Percentiles rank a stretch among this genome's conserved stretches.
phyloP scores from a whole-genome alignment of 768 basidiomycete genomes.

The Lyophyllum decastes region DNA sequence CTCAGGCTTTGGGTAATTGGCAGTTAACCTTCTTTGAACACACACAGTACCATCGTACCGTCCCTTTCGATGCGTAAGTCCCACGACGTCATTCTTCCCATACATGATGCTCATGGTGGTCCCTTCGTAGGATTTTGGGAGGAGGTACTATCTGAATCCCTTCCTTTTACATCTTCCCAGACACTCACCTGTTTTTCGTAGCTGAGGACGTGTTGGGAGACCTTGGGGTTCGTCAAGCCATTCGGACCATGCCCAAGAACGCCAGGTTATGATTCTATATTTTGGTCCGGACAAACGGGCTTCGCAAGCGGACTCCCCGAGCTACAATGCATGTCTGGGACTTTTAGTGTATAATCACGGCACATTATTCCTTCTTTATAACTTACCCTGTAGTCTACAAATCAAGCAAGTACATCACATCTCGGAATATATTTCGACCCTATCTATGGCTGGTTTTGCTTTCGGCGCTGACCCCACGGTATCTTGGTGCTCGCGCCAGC shows the following conservation, averaged over 20 bases:
- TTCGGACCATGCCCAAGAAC: slow-evolving; percentile 74
- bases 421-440: neutral
- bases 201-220: slow-evolving; percentile 83
- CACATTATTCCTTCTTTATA: neutral
- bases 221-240: slow-evolving; percentile 80
- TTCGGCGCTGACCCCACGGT: slow-evolving; percentile 24
- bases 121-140: slow-evolving; percentile 53
- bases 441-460: slow-evolving; percentile 11
- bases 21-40: slow-evolving; percentile 21
- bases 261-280: slow-evolving; percentile 50
- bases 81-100: neutral
- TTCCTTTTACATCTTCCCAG: neutral
- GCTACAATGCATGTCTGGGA: neutral
- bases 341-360: slow-evolving; percentile 4
- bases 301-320: neutral
- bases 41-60: slow-evolving; percentile 63
- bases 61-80: slow-evolving; percentile 62
- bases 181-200: slow-evolving; percentile 18
- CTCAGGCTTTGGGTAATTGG: slow-evolving; percentile 1
- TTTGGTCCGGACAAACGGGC: neutral
- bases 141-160: slow-evolving; percentile 43
- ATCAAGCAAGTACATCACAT: neutral
- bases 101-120: neutral
- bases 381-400: slow-evolving; percentile 1
- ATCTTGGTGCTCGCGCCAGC: slow-evolving; percentile 20